A percentile compares a stretch with the other conserved stretches of the same genome.
phyloP scores from a whole-genome alignment of 2,329 filamentous ascomycete genomes.

The Epichloe sp. region DNA sequence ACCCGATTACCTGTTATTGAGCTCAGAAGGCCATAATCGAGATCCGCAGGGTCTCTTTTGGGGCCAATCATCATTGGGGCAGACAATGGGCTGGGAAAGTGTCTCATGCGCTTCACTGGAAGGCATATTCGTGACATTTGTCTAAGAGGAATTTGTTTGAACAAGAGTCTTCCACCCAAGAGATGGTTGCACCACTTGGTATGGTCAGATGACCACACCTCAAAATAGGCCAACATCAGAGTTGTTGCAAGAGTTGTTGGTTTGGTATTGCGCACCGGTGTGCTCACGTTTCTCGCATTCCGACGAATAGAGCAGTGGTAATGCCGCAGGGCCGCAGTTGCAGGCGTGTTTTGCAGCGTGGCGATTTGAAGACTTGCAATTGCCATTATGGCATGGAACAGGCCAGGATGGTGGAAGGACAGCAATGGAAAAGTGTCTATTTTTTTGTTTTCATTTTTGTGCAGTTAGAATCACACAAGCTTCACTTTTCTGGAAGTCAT shows the following conservation, averaged over 20 bases:
- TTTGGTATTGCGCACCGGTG: slow-evolving; percentile 54
- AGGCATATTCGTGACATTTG: slow-evolving; percentile 61
- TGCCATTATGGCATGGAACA: slow-evolving; percentile 84
- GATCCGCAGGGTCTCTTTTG: slow-evolving; percentile 21
- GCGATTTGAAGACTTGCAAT: slow-evolving; percentile 80
- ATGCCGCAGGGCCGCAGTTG: slow-evolving; percentile 76
- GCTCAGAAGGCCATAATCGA: slow-evolving; percentile 29
- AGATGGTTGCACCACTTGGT: slow-evolving; percentile 93
- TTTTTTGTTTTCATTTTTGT: not conserved
- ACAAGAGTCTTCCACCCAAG: slow-evolving; percentile 67
- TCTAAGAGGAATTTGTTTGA: slow-evolving; percentile 69
- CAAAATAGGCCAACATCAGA: slow-evolving; percentile 77
- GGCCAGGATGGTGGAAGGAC: slow-evolving; percentile 69
- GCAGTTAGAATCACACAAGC: not conserved
- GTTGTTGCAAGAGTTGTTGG: slow-evolving; percentile 80
- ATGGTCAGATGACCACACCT: slow-evolving; percentile 89
- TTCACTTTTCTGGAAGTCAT: not conserved
- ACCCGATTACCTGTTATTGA: slow-evolving; percentile 28
- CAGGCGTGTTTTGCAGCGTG: slow-evolving; percentile 59
- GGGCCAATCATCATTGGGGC: slow-evolving; percentile 1
- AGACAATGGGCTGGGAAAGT: slow-evolving; percentile 7
- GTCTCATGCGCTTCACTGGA: slow-evolving; percentile 37
- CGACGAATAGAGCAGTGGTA: slow-evolving; percentile 77
- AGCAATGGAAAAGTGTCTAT: slow-evolving; percentile 69
- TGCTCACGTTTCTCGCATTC: slow-evolving; percentile 61